Evolutionary conservation across 768 basidiomycete species (phyloP).

Genomic region (Ramaria sp.): DNA sequence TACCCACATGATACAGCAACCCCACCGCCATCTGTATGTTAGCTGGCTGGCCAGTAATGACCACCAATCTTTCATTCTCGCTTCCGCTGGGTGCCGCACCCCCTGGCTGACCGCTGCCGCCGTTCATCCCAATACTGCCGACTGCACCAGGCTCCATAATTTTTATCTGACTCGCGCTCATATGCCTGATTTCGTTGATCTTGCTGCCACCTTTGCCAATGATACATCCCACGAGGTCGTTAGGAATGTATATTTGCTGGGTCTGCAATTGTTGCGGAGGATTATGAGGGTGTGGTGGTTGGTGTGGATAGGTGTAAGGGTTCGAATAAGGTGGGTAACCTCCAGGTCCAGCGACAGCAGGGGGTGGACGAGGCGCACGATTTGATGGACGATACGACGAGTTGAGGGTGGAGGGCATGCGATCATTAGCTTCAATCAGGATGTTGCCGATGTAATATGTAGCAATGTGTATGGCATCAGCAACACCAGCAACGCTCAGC

Average conservation of each 20-base stretch:
- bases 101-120: slow-evolving; percentile 23
- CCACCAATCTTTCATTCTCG: slow-evolving; percentile 87
- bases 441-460: slow-evolving; percentile 99
- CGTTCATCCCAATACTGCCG: slow-evolving; percentile 44
- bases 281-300: slow-evolving; percentile 20
- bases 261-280: slow-evolving; percentile 76
- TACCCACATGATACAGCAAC: slow-evolving; percentile 71
- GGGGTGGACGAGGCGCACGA: slow-evolving; percentile 33
- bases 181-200: slow-evolving; percentile 96
- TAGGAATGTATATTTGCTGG: slow-evolving; percentile 97
- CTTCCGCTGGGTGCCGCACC: slow-evolving; percentile 52
- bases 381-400: slow-evolving; percentile 63
- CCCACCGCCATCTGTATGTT: slow-evolving; percentile 97
- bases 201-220: slow-evolving; percentile 98
- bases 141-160: slow-evolving; percentile 95
- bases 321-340: slow-evolving; percentile 7
- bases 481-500: slow-evolving; percentile 94
- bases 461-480: slow-evolving; percentile 98
- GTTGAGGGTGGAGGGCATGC: slow-evolving; percentile 56
- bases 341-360: slow-evolving; percentile 16
- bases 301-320: slow-evolving; percentile 38
- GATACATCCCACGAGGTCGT: slow-evolving; percentile 92
- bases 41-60: slow-evolving; percentile 89
- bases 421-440: slow-evolving; percentile 85
- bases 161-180: slow-evolving; percentile 93